Conservation (phyloP, 2,329 filamentous ascomycete species). For the Lachnellula cervina region DNA sequence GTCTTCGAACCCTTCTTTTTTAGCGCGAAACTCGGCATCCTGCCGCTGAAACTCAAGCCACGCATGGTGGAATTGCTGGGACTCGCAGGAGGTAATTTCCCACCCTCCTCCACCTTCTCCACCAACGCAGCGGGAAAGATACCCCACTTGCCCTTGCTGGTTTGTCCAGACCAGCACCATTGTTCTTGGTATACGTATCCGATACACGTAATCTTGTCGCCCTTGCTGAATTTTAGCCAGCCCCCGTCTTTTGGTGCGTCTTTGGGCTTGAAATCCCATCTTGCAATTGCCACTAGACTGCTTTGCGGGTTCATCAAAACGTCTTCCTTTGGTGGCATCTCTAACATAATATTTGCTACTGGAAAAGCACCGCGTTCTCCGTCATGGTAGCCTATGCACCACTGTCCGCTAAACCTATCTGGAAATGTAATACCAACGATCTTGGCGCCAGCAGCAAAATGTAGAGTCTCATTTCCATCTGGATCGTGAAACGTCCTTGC, state of each 20-base stretch:
- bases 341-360: constrained; percentile 19
- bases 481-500: constrained; percentile 21
- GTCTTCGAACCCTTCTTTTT: constrained; percentile 10
- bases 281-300: constrained; percentile 21
- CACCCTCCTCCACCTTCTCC: constrained; percentile 16
- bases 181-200: constrained; percentile 27
- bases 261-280: constrained; percentile 32
- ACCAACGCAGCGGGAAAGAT: constrained; percentile 28
- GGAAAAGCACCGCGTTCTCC: constrained; percentile 28
- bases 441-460: constrained; percentile 27
- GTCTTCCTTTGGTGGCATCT: constrained; percentile 24
- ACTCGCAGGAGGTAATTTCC: background rate
- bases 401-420: constrained; percentile 23
- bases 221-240: constrained; percentile 29
- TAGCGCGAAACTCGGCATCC: constrained; percentile 6
- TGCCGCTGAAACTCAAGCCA: constrained; percentile 2
- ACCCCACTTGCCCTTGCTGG: constrained; percentile 29
- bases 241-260: constrained; percentile 25
- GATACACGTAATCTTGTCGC: constrained; percentile 27
- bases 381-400: constrained; percentile 31
- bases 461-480: constrained; percentile 23
- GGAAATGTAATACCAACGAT: constrained; percentile 31
- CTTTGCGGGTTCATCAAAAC: constrained; percentile 25
- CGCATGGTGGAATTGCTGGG: background rate
- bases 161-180: constrained; percentile 31